A percentile compares a stretch with the other conserved stretches of the same genome.
These are phyloP conservation scores for Plectranthus barbatus DNA, from an alignment of 257 asterid species.

Conservation along the genomic window DNA sequence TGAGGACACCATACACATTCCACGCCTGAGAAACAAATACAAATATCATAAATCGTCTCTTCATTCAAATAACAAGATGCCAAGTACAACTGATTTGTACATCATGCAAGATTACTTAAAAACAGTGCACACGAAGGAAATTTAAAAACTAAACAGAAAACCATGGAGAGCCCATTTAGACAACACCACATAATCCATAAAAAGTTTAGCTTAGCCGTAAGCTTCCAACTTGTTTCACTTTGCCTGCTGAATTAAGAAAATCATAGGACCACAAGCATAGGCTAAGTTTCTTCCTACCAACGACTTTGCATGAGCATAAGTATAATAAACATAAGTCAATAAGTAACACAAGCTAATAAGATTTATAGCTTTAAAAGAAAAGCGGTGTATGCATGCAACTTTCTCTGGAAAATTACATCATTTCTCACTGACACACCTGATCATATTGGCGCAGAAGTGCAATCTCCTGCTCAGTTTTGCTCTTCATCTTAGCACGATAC, in stretches of 20 bases:
- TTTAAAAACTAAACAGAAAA: not conserved
- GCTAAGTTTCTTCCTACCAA: not conserved
- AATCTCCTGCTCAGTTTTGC: slow-evolving; percentile 87
- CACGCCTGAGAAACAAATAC: slow-evolving; percentile 53
- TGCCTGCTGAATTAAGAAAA: not conserved
- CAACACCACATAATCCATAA: not conserved
- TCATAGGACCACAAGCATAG: not conserved
- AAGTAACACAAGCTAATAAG: not conserved
- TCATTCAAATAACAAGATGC: not conserved
- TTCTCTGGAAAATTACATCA: not conserved
- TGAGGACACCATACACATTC: slow-evolving; percentile 95
- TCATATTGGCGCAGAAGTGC: slow-evolving; percentile 58
- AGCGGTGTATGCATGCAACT: not conserved
- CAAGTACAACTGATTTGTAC: not conserved
- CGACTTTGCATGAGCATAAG: not conserved
- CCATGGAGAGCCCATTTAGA: not conserved
- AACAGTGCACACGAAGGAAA: not conserved
- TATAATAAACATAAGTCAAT: not conserved
- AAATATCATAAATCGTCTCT: not conserved
- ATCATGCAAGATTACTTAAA: not conserved
- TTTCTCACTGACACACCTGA: slow-evolving; percentile 43
- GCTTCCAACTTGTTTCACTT: not conserved
- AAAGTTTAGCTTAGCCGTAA: not conserved
- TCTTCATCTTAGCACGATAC: slow-evolving; percentile 93
- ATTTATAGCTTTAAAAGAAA: not conserved